A percentile compares a stretch with the other conserved stretches of the same genome.
Conservation (phyloP, 83 land plant genomes). For the Picea abies region DNA sequence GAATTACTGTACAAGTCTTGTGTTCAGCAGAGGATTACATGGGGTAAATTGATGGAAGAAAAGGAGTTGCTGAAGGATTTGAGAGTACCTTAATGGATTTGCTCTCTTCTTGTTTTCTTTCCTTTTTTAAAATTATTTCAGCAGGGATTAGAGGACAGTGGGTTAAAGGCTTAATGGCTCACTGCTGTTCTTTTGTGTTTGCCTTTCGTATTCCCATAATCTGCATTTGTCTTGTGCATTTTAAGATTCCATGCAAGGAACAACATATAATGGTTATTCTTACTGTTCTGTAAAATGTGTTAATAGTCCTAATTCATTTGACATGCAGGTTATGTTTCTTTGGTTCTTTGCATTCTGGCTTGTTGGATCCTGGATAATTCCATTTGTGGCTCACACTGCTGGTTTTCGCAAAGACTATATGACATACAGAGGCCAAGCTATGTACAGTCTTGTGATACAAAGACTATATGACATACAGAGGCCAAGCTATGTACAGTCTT, state of each 20-base stretch:
- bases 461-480: constrained; percentile 76
- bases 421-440: constrained; percentile 88
- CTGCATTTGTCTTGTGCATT: not conserved
- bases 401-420: constrained; percentile 83
- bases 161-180: not conserved
- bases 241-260: not conserved
- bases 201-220: not conserved
- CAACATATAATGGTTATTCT: not conserved
- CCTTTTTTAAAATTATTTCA: not conserved
- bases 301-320: not conserved
- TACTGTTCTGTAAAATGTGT: not conserved
- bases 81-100: not conserved
- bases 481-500: constrained; percentile 93
- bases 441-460: constrained; percentile 91
- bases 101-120: not conserved
- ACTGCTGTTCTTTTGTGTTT: not conserved
- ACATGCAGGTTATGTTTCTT: constrained; percentile 90
- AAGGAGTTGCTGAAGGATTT: not conserved
- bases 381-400: constrained; percentile 73
- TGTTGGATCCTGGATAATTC: constrained; percentile 94
- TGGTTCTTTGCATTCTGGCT: constrained; percentile 96
- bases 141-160: not conserved
- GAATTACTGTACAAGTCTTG: not conserved
- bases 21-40: not conserved
- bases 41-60: not conserved